A percentile compares a stretch with the other conserved stretches of the same genome.
phyloP scores from a whole-genome alignment of 2,329 filamentous ascomycete genomes.

The Aspergillus jensenii region DNA sequence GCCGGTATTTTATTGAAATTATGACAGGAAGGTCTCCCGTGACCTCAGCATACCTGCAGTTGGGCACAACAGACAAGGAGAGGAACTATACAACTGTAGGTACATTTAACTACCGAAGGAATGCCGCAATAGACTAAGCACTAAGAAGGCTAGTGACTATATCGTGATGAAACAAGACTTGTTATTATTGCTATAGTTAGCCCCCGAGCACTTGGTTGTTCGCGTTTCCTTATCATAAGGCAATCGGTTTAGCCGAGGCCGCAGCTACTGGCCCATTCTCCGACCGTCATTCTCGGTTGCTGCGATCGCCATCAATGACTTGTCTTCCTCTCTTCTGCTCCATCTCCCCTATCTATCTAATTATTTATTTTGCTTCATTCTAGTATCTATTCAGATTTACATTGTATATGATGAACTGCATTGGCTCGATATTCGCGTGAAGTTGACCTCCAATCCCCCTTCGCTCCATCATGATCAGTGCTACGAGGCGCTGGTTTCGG shows the following conservation, averaged over 20 bases:
- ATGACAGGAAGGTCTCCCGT: neutral
- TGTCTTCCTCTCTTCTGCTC: slow-evolving; percentile 2
- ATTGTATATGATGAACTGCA: slow-evolving; percentile 17
- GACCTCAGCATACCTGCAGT: neutral
- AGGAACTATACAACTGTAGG: too few relatives aligned
- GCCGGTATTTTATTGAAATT: neutral
- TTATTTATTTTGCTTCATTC: neutral
- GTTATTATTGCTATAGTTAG: neutral
- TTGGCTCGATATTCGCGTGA: slow-evolving; percentile 1
- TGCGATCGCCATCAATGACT: slow-evolving; percentile 9
- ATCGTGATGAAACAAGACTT: neutral
- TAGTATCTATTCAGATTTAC: neutral
- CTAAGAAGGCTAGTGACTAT: neutral
- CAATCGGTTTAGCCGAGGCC: slow-evolving; percentile 32
- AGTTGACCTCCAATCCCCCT: slow-evolving; percentile 4
- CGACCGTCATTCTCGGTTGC: slow-evolving; percentile 16
- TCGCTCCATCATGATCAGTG: slow-evolving; percentile 57
- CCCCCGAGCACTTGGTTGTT: neutral
- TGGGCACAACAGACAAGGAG: neutral
- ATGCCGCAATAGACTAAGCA: too few relatives aligned
- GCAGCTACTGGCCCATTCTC: slow-evolving; percentile 12
- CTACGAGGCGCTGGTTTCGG: slow-evolving; percentile 85
- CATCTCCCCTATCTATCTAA: slow-evolving; percentile 2
- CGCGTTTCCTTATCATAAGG: slow-evolving; percentile 12
- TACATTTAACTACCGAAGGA: too few relatives aligned